Conservation (phyloP, 768 basidiomycete species). For the Steccherinum ochraceum region DNA sequence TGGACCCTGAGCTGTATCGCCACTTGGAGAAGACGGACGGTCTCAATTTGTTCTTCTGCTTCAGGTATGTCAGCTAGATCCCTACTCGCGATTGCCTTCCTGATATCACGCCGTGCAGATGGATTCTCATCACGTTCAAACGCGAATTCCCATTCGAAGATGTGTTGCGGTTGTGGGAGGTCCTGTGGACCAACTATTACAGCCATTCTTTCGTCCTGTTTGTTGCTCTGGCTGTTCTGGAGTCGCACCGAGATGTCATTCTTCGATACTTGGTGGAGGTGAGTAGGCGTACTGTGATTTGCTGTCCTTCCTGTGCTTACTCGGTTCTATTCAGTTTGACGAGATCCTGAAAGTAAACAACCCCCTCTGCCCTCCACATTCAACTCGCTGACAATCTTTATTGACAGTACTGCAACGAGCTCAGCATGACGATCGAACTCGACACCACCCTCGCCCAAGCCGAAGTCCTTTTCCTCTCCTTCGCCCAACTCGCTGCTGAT, state of each 20-base stretch:
- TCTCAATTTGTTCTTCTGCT: slow-evolving; percentile 96
- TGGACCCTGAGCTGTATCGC: slow-evolving; percentile 94
- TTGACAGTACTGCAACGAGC: slow-evolving; percentile 83
- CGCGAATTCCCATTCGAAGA: slow-evolving; percentile 94
- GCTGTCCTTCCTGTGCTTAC: background rate
- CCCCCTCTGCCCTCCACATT: background rate
- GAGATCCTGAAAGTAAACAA: slow-evolving; percentile 62
- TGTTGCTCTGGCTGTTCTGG: slow-evolving; percentile 87
- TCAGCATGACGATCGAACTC: slow-evolving; percentile 96
- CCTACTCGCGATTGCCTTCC: background rate
- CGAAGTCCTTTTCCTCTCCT: slow-evolving; percentile 93
- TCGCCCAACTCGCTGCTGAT: slow-evolving; percentile 82
- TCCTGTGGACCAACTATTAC: slow-evolving; percentile 89
- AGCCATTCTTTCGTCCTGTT: slow-evolving; percentile 87
- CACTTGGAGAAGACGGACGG: slow-evolving; percentile 87
- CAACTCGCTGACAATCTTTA: background rate
- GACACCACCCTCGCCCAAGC: slow-evolving; percentile 93
- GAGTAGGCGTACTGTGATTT: slow-evolving; percentile 14
- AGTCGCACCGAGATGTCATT: slow-evolving; percentile 94
- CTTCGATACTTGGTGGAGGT: slow-evolving; percentile 94
- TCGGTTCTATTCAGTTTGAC: slow-evolving; percentile 53
- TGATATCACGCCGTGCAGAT: slow-evolving; percentile 38
- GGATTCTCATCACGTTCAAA: slow-evolving; percentile 92
- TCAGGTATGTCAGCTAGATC: slow-evolving; percentile 55
- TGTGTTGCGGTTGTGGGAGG: slow-evolving; percentile 89